These are phyloP conservation scores for Metschnikowia peoriensis DNA, from an alignment of 805 yeast genomes.

Conservation along the genomic window DNA sequence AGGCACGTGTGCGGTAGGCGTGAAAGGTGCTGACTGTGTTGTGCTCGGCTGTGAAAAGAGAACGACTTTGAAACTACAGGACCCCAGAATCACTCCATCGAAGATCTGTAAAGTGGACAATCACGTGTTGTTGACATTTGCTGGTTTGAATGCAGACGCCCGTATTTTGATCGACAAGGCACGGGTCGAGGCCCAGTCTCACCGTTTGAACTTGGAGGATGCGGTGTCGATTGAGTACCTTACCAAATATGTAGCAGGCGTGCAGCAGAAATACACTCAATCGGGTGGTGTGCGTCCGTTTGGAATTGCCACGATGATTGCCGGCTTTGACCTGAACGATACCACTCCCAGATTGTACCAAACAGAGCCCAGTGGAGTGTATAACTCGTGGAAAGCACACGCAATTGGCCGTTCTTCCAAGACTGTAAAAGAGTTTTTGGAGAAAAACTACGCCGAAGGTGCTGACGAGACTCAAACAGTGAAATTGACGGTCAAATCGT, in stretches of 20 bases:
- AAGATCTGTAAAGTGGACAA: slow-evolving; percentile 89
- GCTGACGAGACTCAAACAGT: slow-evolving; percentile 68
- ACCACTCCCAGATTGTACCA: slow-evolving; percentile 78
- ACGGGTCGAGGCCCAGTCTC: slow-evolving; percentile 94
- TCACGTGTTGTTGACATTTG: slow-evolving; percentile 89
- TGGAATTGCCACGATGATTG: slow-evolving; percentile 92
- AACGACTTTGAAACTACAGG: slow-evolving; percentile 91
- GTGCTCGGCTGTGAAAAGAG: slow-evolving; percentile 97
- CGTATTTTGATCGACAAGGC: slow-evolving; percentile 93
- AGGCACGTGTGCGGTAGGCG: slow-evolving; percentile 98
- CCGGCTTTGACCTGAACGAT: slow-evolving; percentile 92
- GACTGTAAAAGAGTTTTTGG: slow-evolving; percentile 93
- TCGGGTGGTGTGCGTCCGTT: slow-evolving; percentile 98
- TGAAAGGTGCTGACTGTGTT: slow-evolving; percentile 84
- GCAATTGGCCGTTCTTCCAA: slow-evolving; percentile 94
- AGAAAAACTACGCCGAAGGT: slow-evolving; percentile 74
- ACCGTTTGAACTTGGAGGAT: slow-evolving; percentile 90
- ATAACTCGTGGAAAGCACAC: slow-evolving; percentile 96
- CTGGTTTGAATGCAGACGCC: slow-evolving; percentile 98
- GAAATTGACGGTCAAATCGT: slow-evolving; percentile 76
- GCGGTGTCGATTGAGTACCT: slow-evolving; percentile 88
- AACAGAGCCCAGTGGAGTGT: slow-evolving; percentile 97
- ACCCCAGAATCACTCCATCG: slow-evolving; percentile 93
- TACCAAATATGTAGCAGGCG: slow-evolving; percentile 95
- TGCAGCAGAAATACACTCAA: slow-evolving; percentile 95